Evolutionary conservation across 2,329 filamentous ascomycete genomes (phyloP).

Genomic region (Phaeophleospora eucalypticola): DNA sequence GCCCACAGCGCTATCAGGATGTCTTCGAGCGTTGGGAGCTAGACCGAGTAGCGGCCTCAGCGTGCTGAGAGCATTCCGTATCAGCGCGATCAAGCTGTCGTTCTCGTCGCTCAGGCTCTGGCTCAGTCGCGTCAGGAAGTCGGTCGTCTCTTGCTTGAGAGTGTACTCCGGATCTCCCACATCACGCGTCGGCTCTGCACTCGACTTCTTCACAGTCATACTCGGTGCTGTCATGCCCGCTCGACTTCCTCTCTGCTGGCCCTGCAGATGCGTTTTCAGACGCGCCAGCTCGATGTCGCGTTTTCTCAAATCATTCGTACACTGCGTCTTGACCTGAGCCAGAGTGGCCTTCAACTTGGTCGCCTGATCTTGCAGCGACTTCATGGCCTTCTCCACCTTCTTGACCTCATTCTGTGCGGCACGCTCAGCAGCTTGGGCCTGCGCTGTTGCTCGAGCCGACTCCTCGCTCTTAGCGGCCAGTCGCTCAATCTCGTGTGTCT

Average conservation of each 20-base stretch:
- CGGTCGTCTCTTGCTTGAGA: conserved; percentile 80
- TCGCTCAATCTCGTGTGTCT: conserved; percentile 40
- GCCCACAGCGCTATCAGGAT: conserved; percentile 31
- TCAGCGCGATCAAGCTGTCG: conserved; percentile 69
- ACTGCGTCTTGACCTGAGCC: conserved; percentile 78
- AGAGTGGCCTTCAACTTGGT: conserved; percentile 73
- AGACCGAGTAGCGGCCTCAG: conserved; percentile 63
- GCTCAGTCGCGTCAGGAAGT: conserved; percentile 81
- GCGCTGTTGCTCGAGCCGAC: conserved; percentile 66
- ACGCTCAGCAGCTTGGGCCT: conserved; percentile 68
- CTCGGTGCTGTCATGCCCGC: conserved; percentile 44
- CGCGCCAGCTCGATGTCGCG: conserved; percentile 84
- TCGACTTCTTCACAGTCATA: conserved; percentile 46
- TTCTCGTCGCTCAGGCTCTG: conserved; percentile 88
- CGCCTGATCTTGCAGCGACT: conserved; percentile 77
- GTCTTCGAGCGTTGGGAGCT: conserved; percentile 32
- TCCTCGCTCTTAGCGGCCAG: conserved; percentile 36
- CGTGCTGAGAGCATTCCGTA: conserved; percentile 66
- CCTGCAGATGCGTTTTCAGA: conserved; percentile 79
- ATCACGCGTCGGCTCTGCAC: conserved; percentile 43
- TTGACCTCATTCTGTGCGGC: conserved; percentile 77
- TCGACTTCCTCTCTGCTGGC: conserved; percentile 52
- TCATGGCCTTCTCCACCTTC: conserved; percentile 70
- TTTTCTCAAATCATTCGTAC: conserved; percentile 85
- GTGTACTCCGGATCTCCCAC: conserved; percentile 59